phyloP scores from a whole-genome alignment of 495 filamentous ascomycete genomes.

The Talaromyces liani region DNA sequence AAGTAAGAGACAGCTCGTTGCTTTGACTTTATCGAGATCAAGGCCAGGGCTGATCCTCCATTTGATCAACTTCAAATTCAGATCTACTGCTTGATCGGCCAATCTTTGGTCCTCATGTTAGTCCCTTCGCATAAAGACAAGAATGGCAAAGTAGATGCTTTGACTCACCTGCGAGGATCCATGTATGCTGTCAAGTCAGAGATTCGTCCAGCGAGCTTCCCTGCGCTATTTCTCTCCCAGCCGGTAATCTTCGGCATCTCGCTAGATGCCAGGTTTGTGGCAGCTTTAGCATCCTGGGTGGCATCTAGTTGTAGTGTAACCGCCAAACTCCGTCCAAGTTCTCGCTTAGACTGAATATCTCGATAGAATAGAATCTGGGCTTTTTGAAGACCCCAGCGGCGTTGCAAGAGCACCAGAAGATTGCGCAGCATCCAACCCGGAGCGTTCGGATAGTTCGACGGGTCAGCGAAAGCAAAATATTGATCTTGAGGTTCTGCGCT shows the following conservation, averaged over 20 bases:
- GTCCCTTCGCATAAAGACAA: not conserved
- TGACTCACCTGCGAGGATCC: conserved; percentile 63
- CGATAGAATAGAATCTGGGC: conserved; percentile 88
- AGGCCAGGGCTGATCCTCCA: conserved; percentile 90
- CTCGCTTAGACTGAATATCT: conserved; percentile 66
- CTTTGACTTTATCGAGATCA: conserved; percentile 81
- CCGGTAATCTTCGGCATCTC: conserved; percentile 82
- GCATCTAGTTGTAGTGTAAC: conserved; percentile 55
- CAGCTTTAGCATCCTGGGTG: conserved; percentile 14
- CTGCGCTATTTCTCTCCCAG: conserved; percentile 78
- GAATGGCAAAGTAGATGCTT: not conserved
- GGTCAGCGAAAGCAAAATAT: conserved; percentile 83
- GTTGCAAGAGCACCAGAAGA: conserved; percentile 74
- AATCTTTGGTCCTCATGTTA: conserved; percentile 37
- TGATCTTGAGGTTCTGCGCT: conserved; percentile 58
- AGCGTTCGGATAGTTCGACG: conserved; percentile 76
- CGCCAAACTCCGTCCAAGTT: conserved; percentile 73
- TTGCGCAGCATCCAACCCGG: conserved; percentile 94
- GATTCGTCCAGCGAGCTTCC: conserved; percentile 65
- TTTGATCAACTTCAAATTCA: conserved; percentile 97
- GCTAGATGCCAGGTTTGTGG: conserved; percentile 22
- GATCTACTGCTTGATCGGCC: conserved; percentile 92
- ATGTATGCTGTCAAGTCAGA: conserved; percentile 85
- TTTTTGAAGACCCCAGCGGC: conserved; percentile 67
- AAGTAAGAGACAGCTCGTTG: conserved; percentile 86